Evolutionary conservation across 495 filamentous ascomycete genomes (phyloP).

Genomic region (Copromyces sp.): DNA sequence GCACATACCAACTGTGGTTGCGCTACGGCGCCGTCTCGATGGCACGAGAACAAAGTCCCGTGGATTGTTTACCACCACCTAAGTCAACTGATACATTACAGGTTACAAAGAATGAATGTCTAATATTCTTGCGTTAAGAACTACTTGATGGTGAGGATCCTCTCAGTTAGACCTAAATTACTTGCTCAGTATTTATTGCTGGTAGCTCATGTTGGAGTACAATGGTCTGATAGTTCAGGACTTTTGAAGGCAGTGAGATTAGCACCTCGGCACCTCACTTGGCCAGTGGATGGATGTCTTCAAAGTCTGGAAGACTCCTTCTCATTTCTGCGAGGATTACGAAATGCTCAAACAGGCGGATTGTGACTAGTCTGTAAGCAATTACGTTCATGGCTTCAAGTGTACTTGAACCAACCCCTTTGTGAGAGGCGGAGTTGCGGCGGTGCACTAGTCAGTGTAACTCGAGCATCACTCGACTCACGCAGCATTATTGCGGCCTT

Average conservation of each 20-base stretch:
- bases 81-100: background rate
- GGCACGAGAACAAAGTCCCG: background rate
- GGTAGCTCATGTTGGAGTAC: background rate
- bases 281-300: background rate
- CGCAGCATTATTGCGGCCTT: background rate
- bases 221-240: background rate
- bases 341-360: background rate
- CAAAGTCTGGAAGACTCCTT: background rate
- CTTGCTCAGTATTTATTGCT: background rate
- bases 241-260: background rate
- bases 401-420: background rate
- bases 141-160: background rate
- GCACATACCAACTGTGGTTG: background rate
- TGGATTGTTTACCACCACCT: background rate
- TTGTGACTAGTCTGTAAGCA: background rate
- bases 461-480: background rate
- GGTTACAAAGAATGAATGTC: background rate
- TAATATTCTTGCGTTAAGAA: background rate
- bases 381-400: background rate
- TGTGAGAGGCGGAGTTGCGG: background rate
- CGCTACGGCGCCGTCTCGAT: background rate
- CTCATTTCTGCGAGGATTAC: background rate
- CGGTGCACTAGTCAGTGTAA: background rate
- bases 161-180: background rate
- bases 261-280: background rate